Percentiles rank a stretch among this genome's conserved stretches.
Evolutionary conservation across 2,329 filamentous ascomycete genomes (phyloP).

Genomic region (Botryotinia globosa): DNA sequence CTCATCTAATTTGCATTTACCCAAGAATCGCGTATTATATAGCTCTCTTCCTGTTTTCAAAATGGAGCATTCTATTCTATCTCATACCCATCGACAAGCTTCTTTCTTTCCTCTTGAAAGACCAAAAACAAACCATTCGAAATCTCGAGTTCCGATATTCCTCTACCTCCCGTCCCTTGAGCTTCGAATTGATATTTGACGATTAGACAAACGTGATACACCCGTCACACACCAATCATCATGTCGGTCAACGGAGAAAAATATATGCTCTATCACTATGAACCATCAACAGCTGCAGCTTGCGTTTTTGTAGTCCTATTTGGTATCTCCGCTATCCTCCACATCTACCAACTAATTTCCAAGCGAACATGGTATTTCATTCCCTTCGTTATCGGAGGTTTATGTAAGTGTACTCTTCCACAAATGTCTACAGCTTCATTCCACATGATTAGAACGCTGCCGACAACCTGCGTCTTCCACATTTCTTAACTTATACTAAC

Average conservation of each 20-base stretch:
- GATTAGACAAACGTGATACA: not conserved
- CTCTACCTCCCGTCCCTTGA: not conserved
- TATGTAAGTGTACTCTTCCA: not conserved
- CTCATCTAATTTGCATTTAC: not conserved
- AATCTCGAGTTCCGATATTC: not conserved
- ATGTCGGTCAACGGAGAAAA: not conserved
- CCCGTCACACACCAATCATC: not conserved
- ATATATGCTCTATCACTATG: constrained; percentile 24
- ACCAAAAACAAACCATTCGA: not conserved
- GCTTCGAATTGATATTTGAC: not conserved
- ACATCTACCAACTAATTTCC: constrained; percentile 24
- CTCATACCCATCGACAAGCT: not conserved
- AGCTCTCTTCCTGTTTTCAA: not conserved
- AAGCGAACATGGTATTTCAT: constrained; percentile 35
- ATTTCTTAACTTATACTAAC: not conserved
- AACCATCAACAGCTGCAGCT: constrained; percentile 25
- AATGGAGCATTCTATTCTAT: not conserved
- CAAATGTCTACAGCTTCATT: not conserved
- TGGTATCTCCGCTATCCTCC: constrained; percentile 17
- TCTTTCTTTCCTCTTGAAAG: not conserved
- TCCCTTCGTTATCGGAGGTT: constrained; percentile 36
- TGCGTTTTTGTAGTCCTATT: constrained; percentile 26
- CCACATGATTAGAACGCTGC: not conserved
- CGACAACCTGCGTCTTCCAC: not conserved
- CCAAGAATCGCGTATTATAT: not conserved